phyloP scores from a whole-genome alignment of 2,329 filamentous ascomycete species.

The Diaporthe sp. region DNA sequence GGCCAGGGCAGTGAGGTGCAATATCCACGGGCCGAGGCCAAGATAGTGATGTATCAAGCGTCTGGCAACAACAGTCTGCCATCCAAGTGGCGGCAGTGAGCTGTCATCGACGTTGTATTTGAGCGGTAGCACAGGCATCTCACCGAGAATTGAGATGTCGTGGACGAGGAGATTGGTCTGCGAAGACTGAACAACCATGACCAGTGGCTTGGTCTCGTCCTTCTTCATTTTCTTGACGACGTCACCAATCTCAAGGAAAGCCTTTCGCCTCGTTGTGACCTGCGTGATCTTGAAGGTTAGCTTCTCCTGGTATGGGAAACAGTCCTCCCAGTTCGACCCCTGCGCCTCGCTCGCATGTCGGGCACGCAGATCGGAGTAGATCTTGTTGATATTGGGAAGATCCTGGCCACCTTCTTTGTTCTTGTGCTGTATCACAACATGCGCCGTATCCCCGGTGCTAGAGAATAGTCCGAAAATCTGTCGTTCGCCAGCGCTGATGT shows the following conservation, averaged over 20 bases:
- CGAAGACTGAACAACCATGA: constrained; percentile 92
- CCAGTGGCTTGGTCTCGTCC: constrained; percentile 83
- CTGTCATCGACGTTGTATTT: constrained; percentile 88
- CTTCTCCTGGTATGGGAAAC: constrained; percentile 89
- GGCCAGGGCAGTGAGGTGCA: constrained; percentile 88
- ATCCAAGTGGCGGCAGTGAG: constrained; percentile 90
- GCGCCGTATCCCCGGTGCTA: constrained; percentile 81
- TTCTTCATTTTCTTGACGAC: constrained; percentile 90
- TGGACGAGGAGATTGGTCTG: constrained; percentile 85
- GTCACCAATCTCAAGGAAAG: constrained; percentile 89
- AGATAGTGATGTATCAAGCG: constrained; percentile 91
- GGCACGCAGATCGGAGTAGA: constrained; percentile 84
- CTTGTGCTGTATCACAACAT: constrained; percentile 90
- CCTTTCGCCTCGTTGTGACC: constrained; percentile 90
- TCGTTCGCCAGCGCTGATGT: constrained; percentile 89
- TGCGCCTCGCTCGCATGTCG: constrained; percentile 74
- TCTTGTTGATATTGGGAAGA: constrained; percentile 89
- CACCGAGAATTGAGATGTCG: constrained; percentile 85
- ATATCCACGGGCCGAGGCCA: constrained; percentile 91
- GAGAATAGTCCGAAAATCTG: constrained; percentile 97
- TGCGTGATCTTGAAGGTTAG: constrained; percentile 89
- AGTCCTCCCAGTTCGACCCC: constrained; percentile 81
- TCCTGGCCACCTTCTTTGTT: constrained; percentile 83
- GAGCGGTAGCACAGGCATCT: constrained; percentile 86
- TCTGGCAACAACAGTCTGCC: constrained; percentile 91